Percentiles rank a stretch among this genome's conserved stretches.
phyloP scores from a whole-genome alignment of 2,329 filamentous ascomycete species.

The Truncatella angustata region DNA sequence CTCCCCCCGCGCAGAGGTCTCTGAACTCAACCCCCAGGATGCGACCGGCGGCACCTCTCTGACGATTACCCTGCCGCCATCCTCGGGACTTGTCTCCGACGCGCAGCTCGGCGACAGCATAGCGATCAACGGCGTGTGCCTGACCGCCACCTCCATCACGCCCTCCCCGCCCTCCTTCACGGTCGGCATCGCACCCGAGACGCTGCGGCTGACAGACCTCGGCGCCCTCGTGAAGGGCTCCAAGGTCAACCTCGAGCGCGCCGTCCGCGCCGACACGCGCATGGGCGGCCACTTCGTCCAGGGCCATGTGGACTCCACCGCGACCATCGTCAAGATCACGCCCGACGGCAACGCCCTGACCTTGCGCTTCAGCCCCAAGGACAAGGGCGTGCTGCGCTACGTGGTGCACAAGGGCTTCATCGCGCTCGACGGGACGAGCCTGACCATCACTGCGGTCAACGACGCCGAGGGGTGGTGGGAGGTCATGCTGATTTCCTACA shows the following conservation, averaged over 20 bases:
- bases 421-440: conserved; percentile 87
- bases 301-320: conserved; percentile 91
- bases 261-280: conserved; percentile 84
- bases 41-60: conserved; percentile 84
- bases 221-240: conserved; percentile 65
- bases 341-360: conserved; percentile 89
- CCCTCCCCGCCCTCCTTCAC: conserved; percentile 61
- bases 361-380: conserved; percentile 74
- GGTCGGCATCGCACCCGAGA: conserved; percentile 93
- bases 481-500: conserved; percentile 97
- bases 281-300: conserved; percentile 99
- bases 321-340: conserved; percentile 67
- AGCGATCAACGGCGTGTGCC: conserved; percentile 89
- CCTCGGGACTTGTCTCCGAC: conserved; percentile 75
- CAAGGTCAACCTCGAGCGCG: conserved; percentile 88
- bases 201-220: conserved; percentile 93
- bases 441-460: conserved; percentile 86
- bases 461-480: conserved; percentile 83
- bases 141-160: conserved; percentile 67
- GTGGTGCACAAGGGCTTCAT: conserved; percentile 96
- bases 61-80: conserved; percentile 70
- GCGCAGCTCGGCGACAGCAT: conserved; percentile 91
- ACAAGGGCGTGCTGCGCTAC: conserved; percentile 72
- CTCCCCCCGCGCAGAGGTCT: conserved; percentile 84
- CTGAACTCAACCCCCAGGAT: conserved; percentile 76